Base-by-base conservation (phyloP, 2,329 filamentous ascomycete genomes). In the Zalaria obscura region DNA sequence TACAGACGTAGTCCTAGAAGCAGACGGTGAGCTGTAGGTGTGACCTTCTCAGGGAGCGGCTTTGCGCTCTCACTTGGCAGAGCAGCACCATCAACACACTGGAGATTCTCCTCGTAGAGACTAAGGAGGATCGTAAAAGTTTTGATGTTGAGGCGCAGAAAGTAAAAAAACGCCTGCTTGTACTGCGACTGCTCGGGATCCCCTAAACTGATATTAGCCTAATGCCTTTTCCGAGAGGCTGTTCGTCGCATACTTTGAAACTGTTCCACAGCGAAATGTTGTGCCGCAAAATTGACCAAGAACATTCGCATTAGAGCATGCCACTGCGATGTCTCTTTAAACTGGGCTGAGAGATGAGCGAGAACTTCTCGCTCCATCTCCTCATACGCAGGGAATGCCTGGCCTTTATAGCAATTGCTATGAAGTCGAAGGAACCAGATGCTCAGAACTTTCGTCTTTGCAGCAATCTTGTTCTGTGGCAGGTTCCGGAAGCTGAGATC, bases 371-470 rank as follows among this genome's bases (percentile, higher is more conserved):
- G 77, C 60, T 95, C 88, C 27, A 95, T 67, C 56, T 93, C 87
- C 41, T 80, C 75, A 48, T 87, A 82, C 46, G 80, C 77, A 1
- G 76, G 64, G 52, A 91, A 88, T 36, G 78, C 72, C 45, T 80
- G 71, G 28, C 85, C 87, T 46, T 79, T 79, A 62, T 83, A 89
- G 59, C 84, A 89, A 55, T 81, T 78, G 38, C 85, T 85, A 57
- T 95, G 89, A 35, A 95, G 72, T 50, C 82, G 79, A 45, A 89
- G 74, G 53, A 95, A 93, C 80, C 87, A 91, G 40, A 77, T 75
- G 37, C 80, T 68, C 42, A 94, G 72, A 31, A 78, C 76, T 49
- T 78, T 74, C 18, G 18, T 18, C 33, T 73, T 70, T 2, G 73
- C 69, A 42, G 73, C 71, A 44, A 75, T 72, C 26, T 51, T 69